These are phyloP conservation scores for Polygonum maritimum DNA, from an alignment of 148 eudicot species.

Conservation along the genomic window DNA sequence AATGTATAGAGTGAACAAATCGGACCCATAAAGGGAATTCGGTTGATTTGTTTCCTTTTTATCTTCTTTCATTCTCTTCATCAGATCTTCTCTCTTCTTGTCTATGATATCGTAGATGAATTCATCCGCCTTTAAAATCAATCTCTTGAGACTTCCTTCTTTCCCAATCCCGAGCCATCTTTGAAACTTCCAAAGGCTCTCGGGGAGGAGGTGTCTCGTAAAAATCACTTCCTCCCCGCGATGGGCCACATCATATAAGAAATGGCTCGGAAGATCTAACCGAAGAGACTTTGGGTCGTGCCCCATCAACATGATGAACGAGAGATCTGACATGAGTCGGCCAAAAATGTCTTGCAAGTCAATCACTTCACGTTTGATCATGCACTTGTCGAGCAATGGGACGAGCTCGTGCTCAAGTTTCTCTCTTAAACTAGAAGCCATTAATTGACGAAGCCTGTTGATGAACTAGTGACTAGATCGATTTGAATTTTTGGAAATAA, in stretches of 20 bases:
- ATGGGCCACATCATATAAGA: constrained; percentile 33
- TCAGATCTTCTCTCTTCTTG: constrained; percentile 22
- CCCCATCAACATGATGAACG: constrained; percentile 34
- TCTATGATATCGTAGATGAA: constrained; percentile 26
- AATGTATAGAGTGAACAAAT: constrained; percentile 27
- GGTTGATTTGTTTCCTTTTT: background rate
- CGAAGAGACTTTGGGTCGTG: constrained; percentile 36
- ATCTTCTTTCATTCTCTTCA: constrained; percentile 12
- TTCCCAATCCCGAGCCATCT: constrained; percentile 44
- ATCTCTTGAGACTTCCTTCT: constrained; percentile 27
- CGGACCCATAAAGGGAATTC: background rate
- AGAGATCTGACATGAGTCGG: constrained; percentile 46
- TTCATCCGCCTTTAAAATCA: constrained; percentile 27
- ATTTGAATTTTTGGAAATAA: too few species aligned
- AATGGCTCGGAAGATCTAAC: constrained; percentile 25
- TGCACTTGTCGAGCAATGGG: constrained; percentile 30
- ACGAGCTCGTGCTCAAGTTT: constrained; percentile 33
- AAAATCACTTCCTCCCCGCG: constrained; percentile 33
- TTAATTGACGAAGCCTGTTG: background rate
- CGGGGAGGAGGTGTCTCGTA: constrained; percentile 34
- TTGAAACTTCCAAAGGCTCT: constrained; percentile 39
- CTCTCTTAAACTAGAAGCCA: background rate
- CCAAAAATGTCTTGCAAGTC: constrained; percentile 54
- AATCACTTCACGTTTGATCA: constrained; percentile 16
- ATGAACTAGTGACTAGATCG: constrained; percentile 16